phyloP scores from a whole-genome alignment of 192 early-diverging fungal species.

The Coemansia sp. region DNA sequence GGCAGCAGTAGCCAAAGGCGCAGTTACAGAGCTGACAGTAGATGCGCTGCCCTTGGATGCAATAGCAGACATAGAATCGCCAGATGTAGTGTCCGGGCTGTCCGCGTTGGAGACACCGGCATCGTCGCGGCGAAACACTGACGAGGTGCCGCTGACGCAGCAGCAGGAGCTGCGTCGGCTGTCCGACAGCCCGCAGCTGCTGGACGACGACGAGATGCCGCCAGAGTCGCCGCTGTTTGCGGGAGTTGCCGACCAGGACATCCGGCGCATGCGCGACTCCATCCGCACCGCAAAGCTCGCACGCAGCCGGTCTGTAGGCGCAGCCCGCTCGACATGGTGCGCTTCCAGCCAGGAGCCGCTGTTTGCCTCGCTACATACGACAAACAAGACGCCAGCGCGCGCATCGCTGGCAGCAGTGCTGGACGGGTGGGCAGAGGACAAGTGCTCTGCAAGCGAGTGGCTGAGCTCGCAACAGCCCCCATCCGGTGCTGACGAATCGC shows the following conservation, averaged over 20 bases:
- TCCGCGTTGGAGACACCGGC: conserved; percentile 31
- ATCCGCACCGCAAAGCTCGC: conserved; percentile 15
- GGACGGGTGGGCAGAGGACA: conserved; percentile 5
- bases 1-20: conserved; percentile 1
- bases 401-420: conserved; percentile 14
- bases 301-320: conserved; percentile 6
- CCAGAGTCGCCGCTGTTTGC: conserved; percentile 36
- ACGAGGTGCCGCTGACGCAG: conserved; percentile 21
- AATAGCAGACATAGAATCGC: background rate
- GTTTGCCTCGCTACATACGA: conserved; percentile 11
- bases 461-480: conserved; percentile 8
- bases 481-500: background rate
- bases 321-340: conserved; percentile 19
- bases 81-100: background rate
- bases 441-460: background rate
- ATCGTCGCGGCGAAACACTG: conserved; percentile 37
- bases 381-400: conserved; percentile 15
- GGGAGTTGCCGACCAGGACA: conserved; percentile 7
- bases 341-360: conserved; percentile 3
- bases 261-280: conserved; percentile 5
- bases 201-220: conserved; percentile 32
- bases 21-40: conserved; percentile 2
- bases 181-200: background rate
- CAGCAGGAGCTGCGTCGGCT: conserved; percentile 18
- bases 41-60: background rate